Conservation (phyloP, 768 basidiomycete species). For the Suillus alpinus region DNA sequence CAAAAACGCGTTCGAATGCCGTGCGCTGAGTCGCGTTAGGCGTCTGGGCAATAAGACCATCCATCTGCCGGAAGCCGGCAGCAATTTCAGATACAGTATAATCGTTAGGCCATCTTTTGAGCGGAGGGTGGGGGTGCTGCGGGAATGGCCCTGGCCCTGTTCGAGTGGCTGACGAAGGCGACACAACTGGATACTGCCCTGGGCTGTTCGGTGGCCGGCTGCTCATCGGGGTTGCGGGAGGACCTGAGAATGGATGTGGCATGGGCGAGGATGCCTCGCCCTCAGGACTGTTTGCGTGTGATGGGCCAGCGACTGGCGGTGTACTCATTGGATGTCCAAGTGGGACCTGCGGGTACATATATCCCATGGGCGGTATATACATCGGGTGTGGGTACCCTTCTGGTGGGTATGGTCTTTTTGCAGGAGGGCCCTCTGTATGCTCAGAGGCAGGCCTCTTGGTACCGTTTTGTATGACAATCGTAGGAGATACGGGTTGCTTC, state of each 20-base stretch:
- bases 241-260: constrained; percentile 15
- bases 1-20: constrained; percentile 70
- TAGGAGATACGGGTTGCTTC: constrained; percentile 14
- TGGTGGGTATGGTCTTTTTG: constrained; percentile 27
- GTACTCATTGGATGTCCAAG: constrained; percentile 21
- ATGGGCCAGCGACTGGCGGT: constrained; percentile 13
- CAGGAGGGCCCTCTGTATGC: constrained; percentile 20
- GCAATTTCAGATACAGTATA: constrained; percentile 68
- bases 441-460: constrained; percentile 28
- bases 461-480: constrained; percentile 10
- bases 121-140: constrained; percentile 58
- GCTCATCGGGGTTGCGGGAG: constrained; percentile 20
- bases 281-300: constrained; percentile 15
- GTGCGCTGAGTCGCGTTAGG: constrained; percentile 57
- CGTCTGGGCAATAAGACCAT: constrained; percentile 30
- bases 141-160: constrained; percentile 32
- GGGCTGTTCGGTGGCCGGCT: constrained; percentile 17
- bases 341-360: constrained; percentile 26
- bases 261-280: constrained; percentile 15
- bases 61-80: constrained; percentile 54
- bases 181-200: constrained; percentile 10
- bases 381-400: constrained; percentile 27
- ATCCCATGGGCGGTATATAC: constrained; percentile 28
- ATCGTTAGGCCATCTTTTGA: constrained; percentile 77
- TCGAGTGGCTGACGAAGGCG: constrained; percentile 16